Conservation (phyloP, 176 grass and related monocot species). For the Lolium multiflorum region DNA sequence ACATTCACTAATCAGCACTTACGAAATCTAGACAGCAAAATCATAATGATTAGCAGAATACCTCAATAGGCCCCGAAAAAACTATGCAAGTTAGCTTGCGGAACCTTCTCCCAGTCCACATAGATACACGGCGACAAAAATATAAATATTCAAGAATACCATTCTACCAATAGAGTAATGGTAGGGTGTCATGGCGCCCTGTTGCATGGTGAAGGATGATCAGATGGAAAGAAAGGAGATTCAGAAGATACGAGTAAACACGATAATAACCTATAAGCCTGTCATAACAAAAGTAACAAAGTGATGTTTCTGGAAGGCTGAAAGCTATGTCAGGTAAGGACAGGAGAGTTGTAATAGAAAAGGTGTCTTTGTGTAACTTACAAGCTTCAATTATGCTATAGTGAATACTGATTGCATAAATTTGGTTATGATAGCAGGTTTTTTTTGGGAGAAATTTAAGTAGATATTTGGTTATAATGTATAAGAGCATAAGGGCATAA, state of each 20-base stretch:
- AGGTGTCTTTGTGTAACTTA: not conserved
- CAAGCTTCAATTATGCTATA: not conserved
- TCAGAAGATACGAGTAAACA: not conserved
- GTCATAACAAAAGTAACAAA: constrained; percentile 3
- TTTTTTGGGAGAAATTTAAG: not conserved
- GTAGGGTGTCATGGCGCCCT: not conserved
- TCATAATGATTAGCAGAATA: not conserved
- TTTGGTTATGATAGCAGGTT: not conserved
- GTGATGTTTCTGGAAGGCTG: not conserved
- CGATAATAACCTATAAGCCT: not conserved
- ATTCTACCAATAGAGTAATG: not conserved
- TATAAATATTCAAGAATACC: constrained; percentile 11
- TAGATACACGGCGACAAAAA: not conserved
- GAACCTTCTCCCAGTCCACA: not conserved
- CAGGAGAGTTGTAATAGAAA: not conserved
- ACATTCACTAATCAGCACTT: not conserved
- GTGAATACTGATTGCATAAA: not conserved
- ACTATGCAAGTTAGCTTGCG: not conserved
- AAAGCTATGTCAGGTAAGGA: not conserved
- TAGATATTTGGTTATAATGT: not conserved
- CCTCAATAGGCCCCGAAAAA: not conserved
- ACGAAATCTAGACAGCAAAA: not conserved
- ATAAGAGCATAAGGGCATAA: not conserved
- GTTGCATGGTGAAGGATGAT: not conserved
- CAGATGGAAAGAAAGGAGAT: not conserved